Base-by-base conservation (phyloP, 257 asterid species). In the Nicotiana paniculata region DNA sequence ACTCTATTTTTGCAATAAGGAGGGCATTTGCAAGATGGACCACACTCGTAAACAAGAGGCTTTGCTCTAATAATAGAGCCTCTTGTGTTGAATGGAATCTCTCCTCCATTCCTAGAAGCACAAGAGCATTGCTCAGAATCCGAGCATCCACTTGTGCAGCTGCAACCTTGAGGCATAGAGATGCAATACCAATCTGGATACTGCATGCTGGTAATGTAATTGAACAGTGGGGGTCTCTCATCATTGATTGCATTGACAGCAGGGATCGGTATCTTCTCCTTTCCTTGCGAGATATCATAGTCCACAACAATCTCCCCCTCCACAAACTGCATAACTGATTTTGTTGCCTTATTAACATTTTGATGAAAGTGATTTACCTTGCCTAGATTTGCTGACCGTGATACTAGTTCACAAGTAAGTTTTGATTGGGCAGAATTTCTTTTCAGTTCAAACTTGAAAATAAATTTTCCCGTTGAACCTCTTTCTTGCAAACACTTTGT, bases 11-110 rank as follows among this genome's bases (percentile, higher is more conserved):
- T 75, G 83, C 97, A 92, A 32, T 91, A 87, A 70, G 85, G 86
- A 0, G 91, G 90, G 79, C 97, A 90, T 51, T 86, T 86, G 85
- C 97, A 92, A 59, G 72, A 81, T 1, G 91, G 89, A 2, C 95
- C 92, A 59, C 97, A 91, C 85, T 90, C 93, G 0, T 82, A 84
- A 18, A 92, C 85, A 59, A 87, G 18, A 13, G 80, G 65, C 51
- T 63, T 86, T 54, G 81, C 74, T 59, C 54, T 10, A 11, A 83
- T 3, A 10, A 88, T 85, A 2, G 74, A 58, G 1, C 92, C 85
- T n/a, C 67, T 83, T 16, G 69, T 83, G 37, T 85, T 93, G 85
- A 80, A 95, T 2, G 95, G 96, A 61, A 92, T 86, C 81, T 88
- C 90, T 5, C 90, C 92, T n/a, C 86, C 88, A 21, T 90, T 92